Evolutionary conservation across 139 green algal genomes (phyloP), one percentile per base, ranked within the genome.

Genomic region (Chlorella sp.): DNA sequence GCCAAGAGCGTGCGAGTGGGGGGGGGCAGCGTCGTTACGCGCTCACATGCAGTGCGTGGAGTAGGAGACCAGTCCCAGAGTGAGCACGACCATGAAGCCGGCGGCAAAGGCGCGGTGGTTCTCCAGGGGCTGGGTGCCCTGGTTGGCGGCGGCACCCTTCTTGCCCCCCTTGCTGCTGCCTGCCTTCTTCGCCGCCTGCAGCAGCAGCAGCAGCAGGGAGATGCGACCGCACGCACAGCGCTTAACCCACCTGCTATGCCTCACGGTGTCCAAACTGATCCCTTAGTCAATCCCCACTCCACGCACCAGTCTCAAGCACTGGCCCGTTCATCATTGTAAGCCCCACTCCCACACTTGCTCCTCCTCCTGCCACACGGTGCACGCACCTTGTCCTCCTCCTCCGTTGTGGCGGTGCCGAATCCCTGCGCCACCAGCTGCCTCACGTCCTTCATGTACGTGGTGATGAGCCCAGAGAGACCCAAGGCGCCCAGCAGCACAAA

Each of bases 11-110:
- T 88, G 63, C 95, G 94, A 17, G 89, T 89, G 1, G 90, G 94
- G 49, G 90, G 94, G 71, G 83, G 82, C 27, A 95, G 94, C 59
- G 89, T 95, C 59, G 90, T 77, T 42, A 65, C 89, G 31, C 36
- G 35, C 36, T 72, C 35, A 72, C 42, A 35, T 32, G 69, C 51
- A 74, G 51, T 74, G 51, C 4, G 24, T 26, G 5, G 70, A 32
- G 75, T 85, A 85, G 23, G 26, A 35, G n/a, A 69, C 36, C 29
- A 85, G 65, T 3, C 67, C 80, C 31, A 80, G 55, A 10, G 22
- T 55, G n/a, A 74, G n/a, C 17, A 79, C 0, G 1, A 0, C 26
- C 51, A 81, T 27, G 35, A 85, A 30, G 1, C 22, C 22, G 2
- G 61, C 14, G 27, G 70, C 77, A 31, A 68, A 50, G 5, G 29